Percentiles rank a stretch among this genome's conserved stretches.
Evolutionary conservation across 2,329 filamentous ascomycete genomes (phyloP).

Genomic region (Trichoderma lentiforme): DNA sequence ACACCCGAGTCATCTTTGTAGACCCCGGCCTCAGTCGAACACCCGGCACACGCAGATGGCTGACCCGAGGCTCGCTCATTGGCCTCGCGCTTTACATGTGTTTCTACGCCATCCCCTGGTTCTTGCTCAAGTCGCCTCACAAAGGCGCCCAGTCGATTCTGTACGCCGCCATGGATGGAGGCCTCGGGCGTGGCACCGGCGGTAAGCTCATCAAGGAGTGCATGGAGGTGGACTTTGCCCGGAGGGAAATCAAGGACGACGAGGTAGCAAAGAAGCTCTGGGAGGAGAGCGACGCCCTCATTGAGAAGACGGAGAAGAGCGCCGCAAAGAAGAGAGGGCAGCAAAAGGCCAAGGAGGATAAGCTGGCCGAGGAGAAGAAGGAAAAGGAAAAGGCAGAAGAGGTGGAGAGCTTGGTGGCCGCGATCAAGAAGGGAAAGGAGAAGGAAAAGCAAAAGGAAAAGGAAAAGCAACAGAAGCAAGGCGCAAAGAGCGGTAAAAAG

Average conservation of each 20-base stretch:
- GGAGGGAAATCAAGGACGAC: conserved; percentile 75
- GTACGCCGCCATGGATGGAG: conserved; percentile 78
- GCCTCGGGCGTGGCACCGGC: conserved; percentile 61
- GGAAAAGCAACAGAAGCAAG: conserved; percentile 14
- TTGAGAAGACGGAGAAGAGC: conserved; percentile 78
- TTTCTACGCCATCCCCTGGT: conserved; percentile 78
- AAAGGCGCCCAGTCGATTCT: conserved; percentile 86
- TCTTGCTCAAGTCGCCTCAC: conserved; percentile 79
- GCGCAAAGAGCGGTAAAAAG: conserved; percentile 14
- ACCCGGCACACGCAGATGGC: conserved; percentile 81
- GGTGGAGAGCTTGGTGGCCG: conserved; percentile 16
- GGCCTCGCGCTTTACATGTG: conserved; percentile 74
- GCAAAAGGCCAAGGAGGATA: conserved; percentile 38
- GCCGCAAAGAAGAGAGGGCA: conserved; percentile 56
- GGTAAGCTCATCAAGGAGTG: conserved; percentile 87
- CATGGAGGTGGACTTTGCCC: conserved; percentile 66
- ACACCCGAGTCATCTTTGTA: conserved; percentile 77
- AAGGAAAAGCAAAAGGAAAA: conserved; percentile 19
- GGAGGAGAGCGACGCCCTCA: conserved; percentile 81
- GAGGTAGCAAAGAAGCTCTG: conserved; percentile 79
- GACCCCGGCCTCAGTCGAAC: conserved; percentile 85
- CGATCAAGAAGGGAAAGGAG: conserved; percentile 20
- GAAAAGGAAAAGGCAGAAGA: conserved; percentile 35
- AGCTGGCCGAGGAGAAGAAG: conserved; percentile 39
- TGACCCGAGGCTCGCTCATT: conserved; percentile 79